phyloP scores from a whole-genome alignment of 108 stramenopile species.

The Fragilaria radians region DNA sequence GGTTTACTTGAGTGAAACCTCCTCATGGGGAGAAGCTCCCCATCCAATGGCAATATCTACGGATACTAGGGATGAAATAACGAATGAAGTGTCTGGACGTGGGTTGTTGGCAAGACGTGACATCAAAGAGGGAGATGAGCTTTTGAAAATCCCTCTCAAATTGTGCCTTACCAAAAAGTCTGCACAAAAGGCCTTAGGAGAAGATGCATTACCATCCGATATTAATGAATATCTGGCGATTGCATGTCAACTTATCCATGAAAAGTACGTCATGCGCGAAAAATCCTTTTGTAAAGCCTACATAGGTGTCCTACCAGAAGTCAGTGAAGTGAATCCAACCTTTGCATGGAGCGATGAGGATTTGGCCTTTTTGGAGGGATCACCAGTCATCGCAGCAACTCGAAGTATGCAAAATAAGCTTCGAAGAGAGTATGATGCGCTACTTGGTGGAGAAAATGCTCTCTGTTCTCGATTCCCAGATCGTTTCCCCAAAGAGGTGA shows the following conservation, averaged over 20 bases:
- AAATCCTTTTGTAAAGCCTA: constrained; percentile 75
- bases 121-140: constrained; percentile 88
- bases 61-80: constrained; percentile 87
- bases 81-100: constrained; percentile 88
- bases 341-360: constrained; percentile 93
- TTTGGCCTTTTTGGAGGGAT: constrained; percentile 78
- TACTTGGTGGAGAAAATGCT: constrained; percentile 64
- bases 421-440: constrained; percentile 70
- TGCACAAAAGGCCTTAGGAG: constrained; percentile 68
- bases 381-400: constrained; percentile 87
- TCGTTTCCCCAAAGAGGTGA: constrained; percentile 62
- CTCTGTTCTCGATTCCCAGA: constrained; percentile 59
- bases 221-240: constrained; percentile 94
- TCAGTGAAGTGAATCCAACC: constrained; percentile 87
- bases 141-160: constrained; percentile 77
- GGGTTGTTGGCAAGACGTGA: constrained; percentile 83
- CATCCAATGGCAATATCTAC: constrained; percentile 92
- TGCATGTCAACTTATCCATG: constrained; percentile 89
- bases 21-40: constrained; percentile 89
- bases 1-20: constrained; percentile 73
- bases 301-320: constrained; percentile 85
- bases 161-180: constrained; percentile 83
- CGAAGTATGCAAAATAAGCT: constrained; percentile 82
- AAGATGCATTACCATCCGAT: constrained; percentile 60
- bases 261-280: constrained; percentile 68